These are phyloP conservation scores for Nothomitra cinnamomea DNA, from an alignment of 2,329 filamentous ascomycete species.

Conservation along the genomic window DNA sequence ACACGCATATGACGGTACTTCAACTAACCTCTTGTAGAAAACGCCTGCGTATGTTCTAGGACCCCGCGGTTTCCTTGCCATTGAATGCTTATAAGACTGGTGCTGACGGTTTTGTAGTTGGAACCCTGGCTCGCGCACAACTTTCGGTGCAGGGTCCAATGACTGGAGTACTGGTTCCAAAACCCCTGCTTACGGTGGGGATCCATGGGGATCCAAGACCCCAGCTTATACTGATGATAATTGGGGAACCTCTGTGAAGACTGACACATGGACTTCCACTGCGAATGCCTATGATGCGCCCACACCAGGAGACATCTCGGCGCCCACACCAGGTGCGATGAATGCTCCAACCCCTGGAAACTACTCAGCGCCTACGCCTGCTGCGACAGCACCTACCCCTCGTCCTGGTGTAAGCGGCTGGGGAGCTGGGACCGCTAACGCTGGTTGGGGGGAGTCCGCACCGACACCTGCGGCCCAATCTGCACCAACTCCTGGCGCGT, in stretches of 20 bases:
- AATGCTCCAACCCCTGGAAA: slow-evolving; percentile 23
- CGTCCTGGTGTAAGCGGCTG: slow-evolving; percentile 22
- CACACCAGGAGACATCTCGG: slow-evolving; percentile 40
- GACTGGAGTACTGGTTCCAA: slow-evolving; percentile 41
- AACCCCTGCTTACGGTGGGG: slow-evolving; percentile 44
- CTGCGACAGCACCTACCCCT: slow-evolving; percentile 18
- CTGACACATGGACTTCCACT: slow-evolving; percentile 13
- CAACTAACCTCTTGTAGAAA: slow-evolving; percentile 2
- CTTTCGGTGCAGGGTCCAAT: slow-evolving; percentile 19
- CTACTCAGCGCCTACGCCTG: slow-evolving; percentile 1
- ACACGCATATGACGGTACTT: not conserved
- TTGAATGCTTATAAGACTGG: not conserved
- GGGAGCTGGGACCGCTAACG: slow-evolving; percentile 34
- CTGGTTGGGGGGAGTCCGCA: slow-evolving; percentile 31
- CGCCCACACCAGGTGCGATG: slow-evolving; percentile 51
- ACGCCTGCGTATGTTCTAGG: slow-evolving; percentile 4
- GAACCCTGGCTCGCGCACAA: slow-evolving; percentile 65
- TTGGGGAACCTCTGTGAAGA: slow-evolving; percentile 25
- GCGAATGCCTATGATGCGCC: slow-evolving; percentile 48
- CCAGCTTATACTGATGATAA: slow-evolving; percentile 39
- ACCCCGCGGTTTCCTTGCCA: not conserved
- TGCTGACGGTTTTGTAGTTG: slow-evolving; percentile 24
- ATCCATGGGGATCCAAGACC: slow-evolving; percentile 60
- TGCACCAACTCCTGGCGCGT: slow-evolving; percentile 54
- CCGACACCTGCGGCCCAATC: slow-evolving; percentile 9